Conservation (phyloP, 768 basidiomycete genomes). For the Gloeopeniophorella convolvens region DNA sequence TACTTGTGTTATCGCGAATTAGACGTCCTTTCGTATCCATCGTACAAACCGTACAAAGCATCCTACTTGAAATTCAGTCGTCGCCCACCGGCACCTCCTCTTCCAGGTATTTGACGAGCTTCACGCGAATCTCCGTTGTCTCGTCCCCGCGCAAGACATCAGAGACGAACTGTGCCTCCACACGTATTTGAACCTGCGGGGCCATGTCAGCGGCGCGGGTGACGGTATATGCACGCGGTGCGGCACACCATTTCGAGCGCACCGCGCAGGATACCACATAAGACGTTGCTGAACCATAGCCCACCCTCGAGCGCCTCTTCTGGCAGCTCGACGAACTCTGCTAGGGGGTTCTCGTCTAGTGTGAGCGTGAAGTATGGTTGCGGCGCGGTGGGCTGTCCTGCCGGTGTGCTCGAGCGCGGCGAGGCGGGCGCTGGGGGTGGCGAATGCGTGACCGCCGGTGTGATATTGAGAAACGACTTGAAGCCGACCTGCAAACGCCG, state of each 20-base stretch:
- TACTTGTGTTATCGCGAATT: background rate
- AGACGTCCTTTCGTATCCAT: conserved; percentile 3
- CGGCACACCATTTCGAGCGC: conserved; percentile 88
- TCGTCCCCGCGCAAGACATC: conserved; percentile 93
- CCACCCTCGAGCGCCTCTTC: conserved; percentile 90
- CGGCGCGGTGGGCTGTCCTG: conserved; percentile 34
- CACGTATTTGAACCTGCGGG: conserved; percentile 91
- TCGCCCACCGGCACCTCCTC: conserved; percentile 94
- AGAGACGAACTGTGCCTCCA: conserved; percentile 81
- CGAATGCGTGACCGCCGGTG: conserved; percentile 72
- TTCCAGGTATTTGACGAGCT: conserved; percentile 84
- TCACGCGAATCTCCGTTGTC: conserved; percentile 87
- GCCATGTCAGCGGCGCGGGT: conserved; percentile 7
- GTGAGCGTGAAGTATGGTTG: conserved; percentile 74
- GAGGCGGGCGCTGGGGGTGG: conserved; percentile 44
- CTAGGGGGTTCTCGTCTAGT: conserved; percentile 92
- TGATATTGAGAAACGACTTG: conserved; percentile 93
- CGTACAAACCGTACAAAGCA: background rate
- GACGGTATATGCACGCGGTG: background rate
- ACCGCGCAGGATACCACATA: conserved; percentile 90
- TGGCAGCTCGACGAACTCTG: conserved; percentile 96
- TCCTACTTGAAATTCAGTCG: conserved; percentile 48
- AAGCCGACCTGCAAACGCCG: conserved; percentile 73
- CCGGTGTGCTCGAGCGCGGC: conserved; percentile 30
- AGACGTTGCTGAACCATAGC: conserved; percentile 93